These are phyloP conservation scores for Penicillium brevicompactum DNA, from an alignment of 2,329 filamentous ascomycete genomes.

Conservation along the genomic window DNA sequence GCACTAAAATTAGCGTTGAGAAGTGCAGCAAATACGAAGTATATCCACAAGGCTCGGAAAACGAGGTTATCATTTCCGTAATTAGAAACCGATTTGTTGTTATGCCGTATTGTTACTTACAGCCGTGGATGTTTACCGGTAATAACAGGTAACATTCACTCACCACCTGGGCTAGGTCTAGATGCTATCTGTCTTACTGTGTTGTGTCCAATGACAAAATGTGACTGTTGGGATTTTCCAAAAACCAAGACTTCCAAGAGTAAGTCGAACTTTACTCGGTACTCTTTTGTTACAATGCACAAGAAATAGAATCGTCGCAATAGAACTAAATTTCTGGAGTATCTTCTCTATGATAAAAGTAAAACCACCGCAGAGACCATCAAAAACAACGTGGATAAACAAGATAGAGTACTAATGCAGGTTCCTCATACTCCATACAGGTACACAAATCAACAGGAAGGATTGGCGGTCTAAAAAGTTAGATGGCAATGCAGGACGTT, in stretches of 20 bases:
- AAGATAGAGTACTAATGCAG: background rate
- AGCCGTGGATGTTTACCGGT: background rate
- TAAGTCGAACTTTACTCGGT: background rate
- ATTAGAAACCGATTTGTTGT: background rate
- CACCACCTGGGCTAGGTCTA: background rate
- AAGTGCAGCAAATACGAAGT: background rate
- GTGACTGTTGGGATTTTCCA: background rate
- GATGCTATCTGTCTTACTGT: background rate
- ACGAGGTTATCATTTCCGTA: background rate
- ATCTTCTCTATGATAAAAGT: constrained; percentile 1
- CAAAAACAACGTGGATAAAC: background rate
- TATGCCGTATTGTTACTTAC: constrained; percentile 1
- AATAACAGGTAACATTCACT: constrained; percentile 2
- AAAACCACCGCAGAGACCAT: background rate
- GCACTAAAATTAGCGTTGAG: background rate
- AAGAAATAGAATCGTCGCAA: background rate
- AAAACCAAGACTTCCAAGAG: background rate
- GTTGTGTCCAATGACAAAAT: background rate
- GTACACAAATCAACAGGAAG: background rate
- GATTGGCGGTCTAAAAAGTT: background rate
- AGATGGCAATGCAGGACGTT: background rate
- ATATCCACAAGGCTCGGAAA: background rate
- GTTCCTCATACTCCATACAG: background rate
- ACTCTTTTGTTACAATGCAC: background rate
- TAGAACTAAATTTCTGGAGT: background rate